Percentiles rank a stretch among this genome's conserved stretches.
Conservation (phyloP, 2,329 filamentous ascomycete genomes). For the Verticillium nubilum region DNA sequence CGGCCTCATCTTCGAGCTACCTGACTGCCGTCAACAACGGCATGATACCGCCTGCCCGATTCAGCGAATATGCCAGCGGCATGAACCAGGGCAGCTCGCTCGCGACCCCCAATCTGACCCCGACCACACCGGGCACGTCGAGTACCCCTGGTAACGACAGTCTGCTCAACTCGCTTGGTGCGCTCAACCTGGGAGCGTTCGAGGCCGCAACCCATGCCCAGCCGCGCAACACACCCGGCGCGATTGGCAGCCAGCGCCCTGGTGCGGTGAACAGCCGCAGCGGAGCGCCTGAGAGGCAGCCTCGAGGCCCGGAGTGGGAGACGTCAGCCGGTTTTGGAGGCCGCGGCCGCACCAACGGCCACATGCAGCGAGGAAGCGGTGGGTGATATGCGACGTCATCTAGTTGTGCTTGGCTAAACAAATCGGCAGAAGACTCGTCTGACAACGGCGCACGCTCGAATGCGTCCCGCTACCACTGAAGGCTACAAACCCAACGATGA, state of each 20-base stretch:
- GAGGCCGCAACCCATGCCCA: slow-evolving; percentile 37
- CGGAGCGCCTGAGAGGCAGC: slow-evolving; percentile 54
- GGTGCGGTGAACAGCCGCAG: slow-evolving; percentile 37
- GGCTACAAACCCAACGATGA: slow-evolving; percentile 7
- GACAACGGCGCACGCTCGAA: slow-evolving; percentile 30
- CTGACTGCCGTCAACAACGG: slow-evolving; percentile 43
- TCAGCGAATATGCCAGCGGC: slow-evolving; percentile 39
- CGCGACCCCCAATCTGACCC: slow-evolving; percentile 25
- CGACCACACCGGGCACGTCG: slow-evolving; percentile 28
- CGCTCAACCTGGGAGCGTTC: slow-evolving; percentile 45
- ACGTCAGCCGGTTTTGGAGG: slow-evolving; percentile 44
- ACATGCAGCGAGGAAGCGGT: slow-evolving; percentile 58
- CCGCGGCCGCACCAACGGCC: slow-evolving; percentile 52
- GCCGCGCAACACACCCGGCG: slow-evolving; percentile 47
- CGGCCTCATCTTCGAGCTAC: slow-evolving; percentile 83
- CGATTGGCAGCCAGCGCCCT: slow-evolving; percentile 61
- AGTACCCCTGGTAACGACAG: slow-evolving; percentile 33
- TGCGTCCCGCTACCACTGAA: slow-evolving; percentile 11
- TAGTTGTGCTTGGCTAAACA: slow-evolving; percentile 6
- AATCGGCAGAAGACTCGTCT: slow-evolving; percentile 29
- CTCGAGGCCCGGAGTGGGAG: slow-evolving; percentile 61
- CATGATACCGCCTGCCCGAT: slow-evolving; percentile 43
- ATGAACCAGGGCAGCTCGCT: slow-evolving; percentile 27
- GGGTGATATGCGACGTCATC: slow-evolving; percentile 21
- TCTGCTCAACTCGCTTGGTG: slow-evolving; percentile 42